Conservation (phyloP, 2,329 filamentous ascomycete species). For the Colletotrichum sp. region DNA sequence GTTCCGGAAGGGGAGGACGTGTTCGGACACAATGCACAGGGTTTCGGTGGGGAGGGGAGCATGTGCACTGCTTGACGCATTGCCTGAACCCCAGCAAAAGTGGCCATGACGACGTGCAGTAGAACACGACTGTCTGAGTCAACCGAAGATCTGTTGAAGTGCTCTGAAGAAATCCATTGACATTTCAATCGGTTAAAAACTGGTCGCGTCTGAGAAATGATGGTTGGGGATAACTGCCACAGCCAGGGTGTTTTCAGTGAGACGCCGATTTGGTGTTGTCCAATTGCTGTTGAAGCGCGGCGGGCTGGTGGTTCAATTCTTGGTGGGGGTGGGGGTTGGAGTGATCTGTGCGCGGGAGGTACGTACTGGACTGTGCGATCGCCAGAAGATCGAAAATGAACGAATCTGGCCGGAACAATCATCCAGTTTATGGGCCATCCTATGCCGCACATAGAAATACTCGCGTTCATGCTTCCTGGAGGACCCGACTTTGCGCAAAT, state of each 20-base stretch:
- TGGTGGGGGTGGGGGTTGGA: background rate
- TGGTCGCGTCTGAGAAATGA: background rate
- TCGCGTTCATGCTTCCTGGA: background rate
- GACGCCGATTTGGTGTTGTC: background rate
- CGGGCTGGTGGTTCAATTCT: background rate
- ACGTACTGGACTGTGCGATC: background rate
- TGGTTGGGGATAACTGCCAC: background rate
- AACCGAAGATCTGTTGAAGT: background rate
- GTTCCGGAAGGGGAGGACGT: background rate
- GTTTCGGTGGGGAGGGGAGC: background rate
- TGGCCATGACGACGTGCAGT: background rate
- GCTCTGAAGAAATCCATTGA: background rate
- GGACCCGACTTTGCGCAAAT: background rate
- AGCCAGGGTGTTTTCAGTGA: background rate
- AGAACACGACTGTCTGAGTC: background rate
- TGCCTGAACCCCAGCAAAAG: background rate
- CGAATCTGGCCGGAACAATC: background rate
- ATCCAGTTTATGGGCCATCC: background rate
- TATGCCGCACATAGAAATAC: background rate
- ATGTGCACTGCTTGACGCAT: background rate
- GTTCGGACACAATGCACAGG: background rate
- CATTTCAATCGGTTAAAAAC: background rate
- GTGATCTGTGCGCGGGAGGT: background rate
- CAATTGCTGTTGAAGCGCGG: background rate
- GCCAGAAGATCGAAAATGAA: background rate